These are phyloP conservation scores for Cyclostephanos tholiformis DNA, from an alignment of 108 stramenopile genomes.

Conservation along the genomic window DNA sequence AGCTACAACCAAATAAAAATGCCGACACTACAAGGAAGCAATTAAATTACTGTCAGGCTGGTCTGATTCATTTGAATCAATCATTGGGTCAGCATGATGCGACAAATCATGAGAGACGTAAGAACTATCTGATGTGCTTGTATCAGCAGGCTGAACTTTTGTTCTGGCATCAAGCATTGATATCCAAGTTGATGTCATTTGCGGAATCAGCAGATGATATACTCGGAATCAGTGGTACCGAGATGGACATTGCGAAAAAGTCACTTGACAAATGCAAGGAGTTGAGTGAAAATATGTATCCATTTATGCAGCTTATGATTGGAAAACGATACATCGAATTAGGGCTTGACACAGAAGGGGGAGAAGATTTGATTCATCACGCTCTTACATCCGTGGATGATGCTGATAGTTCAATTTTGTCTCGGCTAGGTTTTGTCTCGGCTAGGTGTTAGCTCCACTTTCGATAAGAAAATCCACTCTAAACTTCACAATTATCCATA, in stretches of 20 bases:
- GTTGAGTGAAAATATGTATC: constrained; percentile 21
- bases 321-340: constrained; percentile 18
- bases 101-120: constrained; percentile 29
- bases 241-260: constrained; percentile 6
- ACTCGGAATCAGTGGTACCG: constrained; percentile 17
- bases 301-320: constrained; percentile 15
- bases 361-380: constrained; percentile 13
- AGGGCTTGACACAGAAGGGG: constrained; percentile 1
- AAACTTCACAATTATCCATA: too few relatives aligned
- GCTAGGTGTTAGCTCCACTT: too few relatives aligned
- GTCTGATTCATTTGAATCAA: constrained; percentile 35
- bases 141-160: constrained; percentile 34
- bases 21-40: constrained; percentile 18
- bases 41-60: constrained; percentile 28
- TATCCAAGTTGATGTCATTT: constrained; percentile 17
- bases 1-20: not conserved
- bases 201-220: constrained; percentile 16
- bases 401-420: constrained; percentile 10
- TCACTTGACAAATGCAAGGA: constrained; percentile 19
- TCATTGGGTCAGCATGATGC: constrained; percentile 27
- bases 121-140: constrained; percentile 31
- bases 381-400: constrained; percentile 10
- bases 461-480: too few relatives aligned
- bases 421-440: constrained; percentile 9
- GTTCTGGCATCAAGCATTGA: constrained; percentile 22